These are phyloP conservation scores for Lentinula boryana DNA, from an alignment of 768 basidiomycete species.

Conservation along the genomic window DNA sequence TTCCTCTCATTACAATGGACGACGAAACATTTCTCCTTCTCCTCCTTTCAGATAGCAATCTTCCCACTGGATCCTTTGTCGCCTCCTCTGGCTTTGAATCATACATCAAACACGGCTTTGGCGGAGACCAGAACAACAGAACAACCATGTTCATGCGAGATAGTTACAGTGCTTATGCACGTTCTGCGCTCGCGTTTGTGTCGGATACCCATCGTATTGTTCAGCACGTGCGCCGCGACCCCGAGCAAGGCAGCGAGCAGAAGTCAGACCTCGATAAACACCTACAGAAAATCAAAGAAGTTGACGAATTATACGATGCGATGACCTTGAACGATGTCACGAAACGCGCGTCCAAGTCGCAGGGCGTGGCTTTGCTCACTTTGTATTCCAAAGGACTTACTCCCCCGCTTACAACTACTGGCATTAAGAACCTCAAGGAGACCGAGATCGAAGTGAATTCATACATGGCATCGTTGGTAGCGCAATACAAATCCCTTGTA, in stretches of 20 bases:
- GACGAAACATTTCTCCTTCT: slow-evolving; percentile 62
- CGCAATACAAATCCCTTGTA: slow-evolving; percentile 62
- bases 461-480: slow-evolving; percentile 41
- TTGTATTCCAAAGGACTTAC: slow-evolving; percentile 82
- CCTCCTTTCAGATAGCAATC: slow-evolving; percentile 84
- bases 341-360: slow-evolving; percentile 80
- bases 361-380: slow-evolving; percentile 89
- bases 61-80: slow-evolving; percentile 96
- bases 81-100: slow-evolving; percentile 93
- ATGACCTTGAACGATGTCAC: slow-evolving; percentile 90
- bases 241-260: slow-evolving; percentile 4
- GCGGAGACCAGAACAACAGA: slow-evolving; percentile 20
- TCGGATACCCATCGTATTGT: slow-evolving; percentile 57
- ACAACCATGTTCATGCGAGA: slow-evolving; percentile 61
- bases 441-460: background rate
- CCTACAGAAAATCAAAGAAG: slow-evolving; percentile 37
- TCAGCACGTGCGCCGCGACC: background rate
- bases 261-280: slow-evolving; percentile 15
- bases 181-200: slow-evolving; percentile 73
- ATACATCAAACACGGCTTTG: slow-evolving; percentile 80
- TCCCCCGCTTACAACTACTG: slow-evolving; percentile 18
- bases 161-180: slow-evolving; percentile 74
- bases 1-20: slow-evolving; percentile 12
- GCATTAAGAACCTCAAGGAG: slow-evolving; percentile 9
- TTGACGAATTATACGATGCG: slow-evolving; percentile 77